These are phyloP conservation scores for Raphanus sativus DNA, from an alignment of 345 rosid genomes.

Conservation along the genomic window DNA sequence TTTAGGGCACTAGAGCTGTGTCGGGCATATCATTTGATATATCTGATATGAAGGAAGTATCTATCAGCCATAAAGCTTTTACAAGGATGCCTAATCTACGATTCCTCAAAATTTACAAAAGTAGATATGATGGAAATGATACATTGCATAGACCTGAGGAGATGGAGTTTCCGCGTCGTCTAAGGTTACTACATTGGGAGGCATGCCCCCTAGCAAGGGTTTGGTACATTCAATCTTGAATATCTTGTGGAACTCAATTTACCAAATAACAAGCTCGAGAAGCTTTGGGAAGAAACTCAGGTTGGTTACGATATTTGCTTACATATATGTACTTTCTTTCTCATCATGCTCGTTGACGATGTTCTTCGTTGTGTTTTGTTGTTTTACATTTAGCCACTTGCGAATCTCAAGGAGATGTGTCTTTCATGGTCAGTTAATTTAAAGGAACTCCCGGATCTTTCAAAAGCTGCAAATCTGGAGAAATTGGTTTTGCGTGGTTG, in stretches of 20 bases:
- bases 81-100: constrained; percentile 28
- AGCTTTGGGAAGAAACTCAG: constrained; percentile 32
- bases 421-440: not conserved
- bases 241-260: constrained; percentile 26
- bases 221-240: not conserved
- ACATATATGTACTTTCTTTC: not conserved
- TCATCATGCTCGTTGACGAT: not conserved
- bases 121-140: not conserved
- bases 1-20: constrained; percentile 15
- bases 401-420: not conserved
- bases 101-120: constrained; percentile 17
- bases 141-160: not conserved
- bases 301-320: constrained; percentile 3
- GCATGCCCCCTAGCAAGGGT: constrained; percentile 21
- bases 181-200: constrained; percentile 26
- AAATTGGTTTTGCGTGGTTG: not conserved
- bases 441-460: constrained; percentile 9
- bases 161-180: not conserved
- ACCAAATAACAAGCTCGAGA: not conserved
- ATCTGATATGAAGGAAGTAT: not conserved
- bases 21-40: constrained; percentile 22
- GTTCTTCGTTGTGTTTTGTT: not conserved
- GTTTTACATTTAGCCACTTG: not conserved
- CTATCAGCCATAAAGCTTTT: not conserved
- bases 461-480: not conserved